Percentiles rank a stretch among this genome's conserved stretches.
phyloP scores from a whole-genome alignment of 2,329 filamentous ascomycete genomes.

The Stachybotrys elegans region DNA sequence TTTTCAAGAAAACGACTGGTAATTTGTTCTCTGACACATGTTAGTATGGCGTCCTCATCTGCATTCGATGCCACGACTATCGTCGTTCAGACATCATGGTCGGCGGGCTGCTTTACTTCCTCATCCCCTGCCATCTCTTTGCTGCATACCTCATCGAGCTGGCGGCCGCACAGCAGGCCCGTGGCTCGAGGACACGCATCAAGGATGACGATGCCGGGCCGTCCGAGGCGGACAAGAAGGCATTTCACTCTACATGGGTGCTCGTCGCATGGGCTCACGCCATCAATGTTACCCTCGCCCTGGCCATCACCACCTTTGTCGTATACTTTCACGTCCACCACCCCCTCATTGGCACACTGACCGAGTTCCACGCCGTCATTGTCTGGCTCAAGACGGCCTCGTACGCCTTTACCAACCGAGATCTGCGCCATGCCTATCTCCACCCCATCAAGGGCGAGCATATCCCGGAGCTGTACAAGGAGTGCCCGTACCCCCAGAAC shows the following conservation, averaged over 20 bases:
- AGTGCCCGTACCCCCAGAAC: slow-evolving; percentile 85
- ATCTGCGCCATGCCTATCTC: slow-evolving; percentile 85
- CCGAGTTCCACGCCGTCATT: slow-evolving; percentile 86
- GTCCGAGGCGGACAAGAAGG: slow-evolving; percentile 55
- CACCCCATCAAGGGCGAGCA: slow-evolving; percentile 65
- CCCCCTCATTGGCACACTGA: slow-evolving; percentile 85
- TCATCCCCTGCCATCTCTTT: slow-evolving; percentile 87
- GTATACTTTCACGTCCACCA: slow-evolving; percentile 93
- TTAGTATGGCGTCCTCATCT: slow-evolving; percentile 94
- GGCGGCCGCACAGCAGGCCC: slow-evolving; percentile 74
- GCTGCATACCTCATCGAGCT: slow-evolving; percentile 87
- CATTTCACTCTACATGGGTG: slow-evolving; percentile 73
- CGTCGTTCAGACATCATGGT: slow-evolving; percentile 70
- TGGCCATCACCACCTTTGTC: slow-evolving; percentile 74
- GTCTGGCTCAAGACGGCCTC: slow-evolving; percentile 96
- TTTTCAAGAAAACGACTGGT: slow-evolving; percentile 3
- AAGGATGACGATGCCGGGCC: slow-evolving; percentile 40
- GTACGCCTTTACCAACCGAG: slow-evolving; percentile 94
- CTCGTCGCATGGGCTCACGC: slow-evolving; percentile 76
- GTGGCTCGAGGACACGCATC: slow-evolving; percentile 55
- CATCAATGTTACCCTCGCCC: slow-evolving; percentile 75
- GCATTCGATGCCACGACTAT: slow-evolving; percentile 84
- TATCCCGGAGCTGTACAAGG: slow-evolving; percentile 74
- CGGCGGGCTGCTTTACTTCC: slow-evolving; percentile 73
- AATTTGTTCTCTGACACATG: slow-evolving; percentile 6